Percentiles rank a stretch among this genome's conserved stretches.
Evolutionary conservation across 2,329 filamentous ascomycete genomes (phyloP).

Genomic region (Botrytis tulipae): DNA sequence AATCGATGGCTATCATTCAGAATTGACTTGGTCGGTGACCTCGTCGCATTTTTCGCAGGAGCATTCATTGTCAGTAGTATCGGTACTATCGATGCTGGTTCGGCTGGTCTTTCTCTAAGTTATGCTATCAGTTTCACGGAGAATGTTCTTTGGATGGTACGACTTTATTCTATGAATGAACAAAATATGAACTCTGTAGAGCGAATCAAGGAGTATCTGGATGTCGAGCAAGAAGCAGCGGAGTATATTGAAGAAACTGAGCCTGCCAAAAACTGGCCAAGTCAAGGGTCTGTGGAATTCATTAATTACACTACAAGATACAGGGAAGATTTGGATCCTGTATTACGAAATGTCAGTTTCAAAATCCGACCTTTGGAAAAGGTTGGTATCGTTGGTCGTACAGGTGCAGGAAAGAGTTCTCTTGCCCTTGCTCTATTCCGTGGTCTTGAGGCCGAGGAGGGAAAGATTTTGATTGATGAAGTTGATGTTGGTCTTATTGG

Average conservation of each 20-base stretch:
- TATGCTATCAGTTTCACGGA: constrained; percentile 97
- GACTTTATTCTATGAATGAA: constrained; percentile 90
- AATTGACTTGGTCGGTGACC: constrained; percentile 83
- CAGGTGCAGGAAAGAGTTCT: constrained; percentile 95
- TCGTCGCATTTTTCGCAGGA: constrained; percentile 91
- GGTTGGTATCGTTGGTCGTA: constrained; percentile 93
- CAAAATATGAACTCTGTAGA: constrained; percentile 99
- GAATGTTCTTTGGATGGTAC: constrained; percentile 93
- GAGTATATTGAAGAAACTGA: constrained; percentile 74
- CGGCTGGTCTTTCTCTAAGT: constrained; percentile 88
- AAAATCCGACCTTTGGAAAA: constrained; percentile 84
- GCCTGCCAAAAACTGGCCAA: constrained; percentile 80
- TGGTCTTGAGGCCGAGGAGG: constrained; percentile 84
- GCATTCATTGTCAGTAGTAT: constrained; percentile 85
- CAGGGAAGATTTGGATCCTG: constrained; percentile 79
- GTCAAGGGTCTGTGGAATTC: constrained; percentile 82
- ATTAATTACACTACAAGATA: constrained; percentile 87
- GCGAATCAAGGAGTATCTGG: constrained; percentile 93
- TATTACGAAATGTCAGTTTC: constrained; percentile 80
- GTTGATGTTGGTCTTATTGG: constrained; percentile 90
- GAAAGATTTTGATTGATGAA: constrained; percentile 85
- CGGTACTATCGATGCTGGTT: constrained; percentile 81
- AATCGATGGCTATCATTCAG: constrained; percentile 96
- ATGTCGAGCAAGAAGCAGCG: constrained; percentile 89
- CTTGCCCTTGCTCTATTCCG: constrained; percentile 91